Evolutionary conservation across 768 basidiomycete genomes (phyloP).

Genomic region (Hericium alpestre): DNA sequence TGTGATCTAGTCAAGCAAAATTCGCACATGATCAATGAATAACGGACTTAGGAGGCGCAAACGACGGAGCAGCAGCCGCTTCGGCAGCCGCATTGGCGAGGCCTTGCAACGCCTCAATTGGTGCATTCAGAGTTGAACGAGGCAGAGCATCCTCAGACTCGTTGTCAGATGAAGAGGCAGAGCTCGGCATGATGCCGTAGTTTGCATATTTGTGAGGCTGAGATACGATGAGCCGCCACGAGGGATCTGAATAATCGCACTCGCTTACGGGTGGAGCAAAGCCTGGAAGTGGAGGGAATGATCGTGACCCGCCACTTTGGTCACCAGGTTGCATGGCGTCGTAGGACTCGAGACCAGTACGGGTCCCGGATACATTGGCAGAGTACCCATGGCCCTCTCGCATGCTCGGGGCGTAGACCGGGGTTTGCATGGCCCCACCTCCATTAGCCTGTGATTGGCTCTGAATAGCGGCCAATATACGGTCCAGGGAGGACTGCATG

Average conservation of each 20-base stretch:
- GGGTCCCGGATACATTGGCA: slow-evolving; percentile 14
- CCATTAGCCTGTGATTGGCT: slow-evolving; percentile 23
- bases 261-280: slow-evolving; percentile 77
- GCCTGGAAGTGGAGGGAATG: slow-evolving; percentile 82
- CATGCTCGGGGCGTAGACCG: slow-evolving; percentile 11
- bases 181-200: slow-evolving; percentile 81
- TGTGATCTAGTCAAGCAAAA: slow-evolving; percentile 16
- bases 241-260: not conserved
- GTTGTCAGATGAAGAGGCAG: slow-evolving; percentile 79
- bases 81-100: slow-evolving; percentile 93
- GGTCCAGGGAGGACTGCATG: slow-evolving; percentile 82
- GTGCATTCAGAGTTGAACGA: slow-evolving; percentile 75
- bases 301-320: slow-evolving; percentile 21
- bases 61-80: slow-evolving; percentile 71
- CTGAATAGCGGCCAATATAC: slow-evolving; percentile 65
- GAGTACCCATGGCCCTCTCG: slow-evolving; percentile 14
- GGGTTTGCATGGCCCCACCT: slow-evolving; percentile 20
- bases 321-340: slow-evolving; percentile 19
- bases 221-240: slow-evolving; percentile 12
- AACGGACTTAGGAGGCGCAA: slow-evolving; percentile 47
- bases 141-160: slow-evolving; percentile 87
- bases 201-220: slow-evolving; percentile 86
- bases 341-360: slow-evolving; percentile 21
- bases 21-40: not conserved
- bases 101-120: slow-evolving; percentile 89